Evolutionary conservation across 148 eudicot species (phyloP), one percentile per base, ranked within the genome.

Genomic region (Heliosperma pusillum): DNA sequence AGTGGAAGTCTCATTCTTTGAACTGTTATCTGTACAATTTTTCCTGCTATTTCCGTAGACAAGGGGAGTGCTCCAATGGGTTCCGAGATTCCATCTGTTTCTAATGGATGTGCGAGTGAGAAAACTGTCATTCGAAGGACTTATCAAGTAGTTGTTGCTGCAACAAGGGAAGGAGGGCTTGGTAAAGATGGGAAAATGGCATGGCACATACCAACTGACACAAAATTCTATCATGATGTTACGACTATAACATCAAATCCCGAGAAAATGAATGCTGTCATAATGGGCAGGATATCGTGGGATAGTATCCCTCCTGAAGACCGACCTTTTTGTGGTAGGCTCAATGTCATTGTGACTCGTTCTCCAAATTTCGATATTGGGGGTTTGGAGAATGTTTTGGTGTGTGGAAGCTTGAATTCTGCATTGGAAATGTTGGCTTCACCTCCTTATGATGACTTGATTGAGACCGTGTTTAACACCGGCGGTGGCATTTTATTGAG

Each of bases 241-340:
- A 95, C 96, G 26, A 7, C 75, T 76, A 83, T 78, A 22, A 89
- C 97, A 50, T 83, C 86, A 45, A 92, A 89, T 76, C 88, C 92
- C 36, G 81, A 74, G 42, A 95, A 90, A 78, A 90, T 78, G 81
- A 95, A 95, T 87, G 99, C 97, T 60, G 90, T 92, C 25, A 72
- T 95, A 42, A 95, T 95, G 97, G 99, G 97, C 22, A 90, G 99
- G 75, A 95, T 92, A 83, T 89, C 99, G 53, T 95, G 99, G 99
- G 97, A 92, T 72, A 85, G 92, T 74, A 78, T 92, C 62, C 97
- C 92, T 7, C 63, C 72, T n/a, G 78, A 83, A 82, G 61, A 74
- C 78, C 86, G 92, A 7, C 97, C 94, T 75, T 80, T 89, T 76
- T 82, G 88, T 30, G 92, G 97, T 70, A 90, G 97, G 76, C 88